Base-by-base conservation (phyloP, 2,329 filamentous ascomycete genomes). In the Calycina marina region DNA sequence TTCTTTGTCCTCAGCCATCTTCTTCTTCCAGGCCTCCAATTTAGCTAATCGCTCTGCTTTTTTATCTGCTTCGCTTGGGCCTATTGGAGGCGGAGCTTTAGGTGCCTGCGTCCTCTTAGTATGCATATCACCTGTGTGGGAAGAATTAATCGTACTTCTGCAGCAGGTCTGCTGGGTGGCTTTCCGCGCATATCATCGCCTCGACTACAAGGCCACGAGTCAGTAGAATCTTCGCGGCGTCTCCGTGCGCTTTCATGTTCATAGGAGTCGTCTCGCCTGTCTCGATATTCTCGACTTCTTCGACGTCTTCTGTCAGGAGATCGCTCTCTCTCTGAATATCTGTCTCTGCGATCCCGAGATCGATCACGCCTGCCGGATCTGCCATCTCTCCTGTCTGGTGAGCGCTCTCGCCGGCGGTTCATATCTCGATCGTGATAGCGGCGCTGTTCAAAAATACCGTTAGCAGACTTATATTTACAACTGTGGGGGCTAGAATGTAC, bases 21-120 rank as follows among this genome's bases (percentile, higher is more conserved):
- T 88, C 56, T 84, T 80, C 59, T 93, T 93, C 86, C 85, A 93
- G 36, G 82, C 81, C 53, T 88, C 82, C 16, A 93, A 59, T 52
- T 83, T 86, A 16, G 82, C 82, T 26, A 85, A 64, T 40, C 81
- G 67, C 54, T 88, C 81, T 30, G 77, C 79, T 54, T 86, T 83
- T 51, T 80, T 84, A 30, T 84, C 75, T 39, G 72, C 70, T 47
- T 84, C 80, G 17, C 70, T 64, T 47, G 73, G 73, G 12, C 57
- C 56, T 27, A 61, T 57, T 32, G 63, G 52, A 34, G 65, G 52
- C 44, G 64, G 54, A 27, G 63, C 55, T 49, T 74, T 77, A 32
- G 64, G 61, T 40, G 57, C 49, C 70, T 79, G 60, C 32, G 13
- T 10, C 15, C 8, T n/a, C n/a, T 49, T 32, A 47, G 40, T 16